Conservation (phyloP, 495 filamentous ascomycete genomes). For the Aspergillus taichungensis region DNA sequence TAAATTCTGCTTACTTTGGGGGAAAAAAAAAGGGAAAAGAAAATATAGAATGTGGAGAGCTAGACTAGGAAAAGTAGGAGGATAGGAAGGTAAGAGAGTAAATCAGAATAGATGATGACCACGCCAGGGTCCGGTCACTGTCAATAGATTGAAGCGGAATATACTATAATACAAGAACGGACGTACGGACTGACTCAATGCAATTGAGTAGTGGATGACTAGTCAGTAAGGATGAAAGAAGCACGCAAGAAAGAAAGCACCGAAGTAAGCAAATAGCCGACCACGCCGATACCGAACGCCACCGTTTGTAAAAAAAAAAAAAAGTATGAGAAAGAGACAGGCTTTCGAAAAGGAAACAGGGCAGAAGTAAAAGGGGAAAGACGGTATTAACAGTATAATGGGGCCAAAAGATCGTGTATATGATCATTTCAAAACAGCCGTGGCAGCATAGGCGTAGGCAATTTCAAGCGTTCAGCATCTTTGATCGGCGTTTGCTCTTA, state of each 20-base stretch:
- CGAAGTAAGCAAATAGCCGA: too few species aligned
- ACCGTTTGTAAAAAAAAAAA: neutral
- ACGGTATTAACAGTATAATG: too few species aligned
- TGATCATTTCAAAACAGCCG: too few species aligned
- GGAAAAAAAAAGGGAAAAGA: too few species aligned
- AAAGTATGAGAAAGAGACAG: slow-evolving; percentile 3
- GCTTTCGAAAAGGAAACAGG: neutral
- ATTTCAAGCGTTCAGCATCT: neutral
- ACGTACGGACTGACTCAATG: neutral
- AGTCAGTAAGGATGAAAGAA: neutral
- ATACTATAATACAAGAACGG: slow-evolving; percentile 1
- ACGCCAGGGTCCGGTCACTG: neutral
- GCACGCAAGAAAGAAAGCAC: neutral
- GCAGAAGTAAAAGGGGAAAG: neutral
- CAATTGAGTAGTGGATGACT: neutral
- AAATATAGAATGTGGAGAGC: too few species aligned
- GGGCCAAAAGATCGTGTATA: too few species aligned
- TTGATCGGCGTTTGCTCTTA: slow-evolving; percentile 20
- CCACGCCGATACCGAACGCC: too few species aligned
- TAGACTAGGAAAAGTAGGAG: too few species aligned
- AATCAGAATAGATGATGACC: neutral
- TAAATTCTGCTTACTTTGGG: too few species aligned
- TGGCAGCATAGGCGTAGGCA: too few species aligned
- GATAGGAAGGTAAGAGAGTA: too few species aligned
- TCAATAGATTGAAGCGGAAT: too few species aligned